Percentiles rank a stretch among this genome's conserved stretches.
Conservation (phyloP, 345 rosid species). For the Brassica rapa region DNA sequence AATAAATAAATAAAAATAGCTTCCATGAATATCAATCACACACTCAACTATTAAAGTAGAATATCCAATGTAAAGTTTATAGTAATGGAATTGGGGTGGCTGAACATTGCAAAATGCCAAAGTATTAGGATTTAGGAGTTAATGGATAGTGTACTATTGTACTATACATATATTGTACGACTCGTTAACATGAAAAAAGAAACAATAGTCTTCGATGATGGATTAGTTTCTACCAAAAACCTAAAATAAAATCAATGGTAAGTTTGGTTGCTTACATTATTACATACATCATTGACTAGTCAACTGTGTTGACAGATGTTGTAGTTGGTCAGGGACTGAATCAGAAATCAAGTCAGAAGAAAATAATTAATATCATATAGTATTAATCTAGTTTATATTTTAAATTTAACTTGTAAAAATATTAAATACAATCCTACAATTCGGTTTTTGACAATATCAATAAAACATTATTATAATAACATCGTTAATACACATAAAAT, state of each 20-base stretch:
- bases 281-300: constrained; percentile 11
- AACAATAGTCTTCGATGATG: constrained; percentile 9
- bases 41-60: background rate
- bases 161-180: constrained; percentile 14
- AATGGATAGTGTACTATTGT: constrained; percentile 12
- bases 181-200: background rate
- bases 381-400: background rate
- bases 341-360: background rate
- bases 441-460: background rate
- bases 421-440: background rate
- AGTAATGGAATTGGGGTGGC: constrained; percentile 20
- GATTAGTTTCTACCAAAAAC: background rate
- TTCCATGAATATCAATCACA: background rate
- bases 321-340: background rate
- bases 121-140: background rate
- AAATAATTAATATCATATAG: too few relatives aligned
- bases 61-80: background rate
- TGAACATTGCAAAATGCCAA: background rate
- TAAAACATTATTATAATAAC: too few relatives aligned
- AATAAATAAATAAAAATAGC: background rate
- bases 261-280: background rate
- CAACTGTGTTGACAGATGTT: constrained; percentile 19
- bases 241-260: background rate
- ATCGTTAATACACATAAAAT: background rate
- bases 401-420: background rate